Percentiles rank a stretch among this genome's conserved stretches.
phyloP scores from a whole-genome alignment of 1,284 basidiomycete species.

The Ganoderma boninense region DNA sequence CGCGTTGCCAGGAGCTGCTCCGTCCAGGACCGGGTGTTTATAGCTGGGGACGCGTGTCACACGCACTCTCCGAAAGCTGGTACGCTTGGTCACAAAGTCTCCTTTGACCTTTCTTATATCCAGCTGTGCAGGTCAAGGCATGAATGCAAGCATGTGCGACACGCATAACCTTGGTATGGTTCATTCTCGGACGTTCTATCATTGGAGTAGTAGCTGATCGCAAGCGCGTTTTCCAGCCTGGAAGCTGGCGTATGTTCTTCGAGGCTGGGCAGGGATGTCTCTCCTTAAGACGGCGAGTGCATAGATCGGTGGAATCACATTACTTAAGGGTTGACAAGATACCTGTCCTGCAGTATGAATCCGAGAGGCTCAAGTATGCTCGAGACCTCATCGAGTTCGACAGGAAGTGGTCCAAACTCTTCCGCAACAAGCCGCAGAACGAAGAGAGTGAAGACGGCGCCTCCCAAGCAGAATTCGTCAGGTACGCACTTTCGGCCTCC shows the following conservation, averaged over 20 bases:
- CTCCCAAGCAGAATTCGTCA: conserved; percentile 70
- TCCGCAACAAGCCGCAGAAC: conserved; percentile 78
- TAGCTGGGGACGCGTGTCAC: conserved; percentile 84
- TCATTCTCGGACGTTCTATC: not conserved
- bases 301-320: not conserved
- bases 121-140: conserved; percentile 60
- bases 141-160: conserved; percentile 86
- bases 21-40: conserved; percentile 76
- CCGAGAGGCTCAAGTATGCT: conserved; percentile 76
- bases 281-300: conserved; percentile 74
- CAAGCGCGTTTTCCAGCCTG: conserved; percentile 54
- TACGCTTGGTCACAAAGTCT: conserved; percentile 12
- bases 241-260: conserved; percentile 80
- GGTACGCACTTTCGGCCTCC: conserved; percentile 41
- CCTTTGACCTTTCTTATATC: too few relatives aligned
- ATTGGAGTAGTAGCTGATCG: not conserved
- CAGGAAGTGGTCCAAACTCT: conserved; percentile 75
- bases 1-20: conserved; percentile 78
- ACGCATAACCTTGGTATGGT: conserved; percentile 76
- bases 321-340: too few relatives aligned
- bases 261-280: conserved; percentile 70
- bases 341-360: conserved; percentile 56
- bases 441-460: conserved; percentile 66
- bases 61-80: conserved; percentile 83
- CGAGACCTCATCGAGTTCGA: conserved; percentile 87